These are phyloP conservation scores for Tolypocladium tundrense DNA, from an alignment of 2,329 filamentous ascomycete species.

Conservation along the genomic window DNA sequence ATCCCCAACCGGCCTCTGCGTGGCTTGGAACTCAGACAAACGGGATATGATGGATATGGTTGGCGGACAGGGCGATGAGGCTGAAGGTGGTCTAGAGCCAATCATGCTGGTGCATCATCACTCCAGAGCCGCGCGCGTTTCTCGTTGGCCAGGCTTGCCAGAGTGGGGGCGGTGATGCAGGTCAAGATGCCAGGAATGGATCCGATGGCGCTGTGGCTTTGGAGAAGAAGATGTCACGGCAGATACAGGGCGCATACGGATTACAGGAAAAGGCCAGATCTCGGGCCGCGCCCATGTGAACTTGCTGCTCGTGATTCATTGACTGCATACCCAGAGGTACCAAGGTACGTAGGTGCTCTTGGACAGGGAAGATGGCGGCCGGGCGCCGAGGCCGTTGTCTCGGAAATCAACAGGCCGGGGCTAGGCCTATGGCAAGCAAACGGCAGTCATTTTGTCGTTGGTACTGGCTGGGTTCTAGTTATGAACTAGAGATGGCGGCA, in stretches of 20 bases:
- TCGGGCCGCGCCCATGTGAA: background rate
- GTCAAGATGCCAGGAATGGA: background rate
- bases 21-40: background rate
- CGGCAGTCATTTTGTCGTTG: background rate
- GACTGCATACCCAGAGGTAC: background rate
- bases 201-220: background rate
- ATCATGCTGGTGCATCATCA: background rate
- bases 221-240: background rate
- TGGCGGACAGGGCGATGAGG: background rate
- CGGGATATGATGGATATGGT: background rate
- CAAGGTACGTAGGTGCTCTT: background rate
- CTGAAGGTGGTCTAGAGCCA: background rate
- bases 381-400: background rate
- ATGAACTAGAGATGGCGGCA: background rate
- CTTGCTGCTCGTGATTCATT: background rate
- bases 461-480: background rate
- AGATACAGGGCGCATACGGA: too few relatives aligned
- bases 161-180: background rate
- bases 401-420: background rate
- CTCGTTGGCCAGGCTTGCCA: background rate
- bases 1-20: background rate
- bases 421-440: background rate
- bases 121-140: background rate
- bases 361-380: background rate
- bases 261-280: background rate